Evolutionary conservation across 257 asterid genomes (phyloP).

Genomic region (Linaria vulgaris): DNA sequence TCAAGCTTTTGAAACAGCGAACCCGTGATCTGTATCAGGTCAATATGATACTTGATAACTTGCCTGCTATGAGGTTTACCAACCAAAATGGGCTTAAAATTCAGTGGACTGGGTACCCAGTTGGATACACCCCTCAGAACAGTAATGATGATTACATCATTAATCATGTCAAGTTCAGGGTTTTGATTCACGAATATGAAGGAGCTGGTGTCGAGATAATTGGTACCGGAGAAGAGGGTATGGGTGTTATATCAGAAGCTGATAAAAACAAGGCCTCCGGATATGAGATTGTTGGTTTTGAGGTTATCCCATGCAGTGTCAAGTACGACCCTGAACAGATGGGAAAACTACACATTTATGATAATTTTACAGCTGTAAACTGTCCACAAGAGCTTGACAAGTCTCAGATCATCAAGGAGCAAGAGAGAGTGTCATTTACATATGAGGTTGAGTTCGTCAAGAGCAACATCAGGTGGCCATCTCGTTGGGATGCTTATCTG

Average conservation of each 20-base stretch:
- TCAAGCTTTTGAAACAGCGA: conserved; percentile 74
- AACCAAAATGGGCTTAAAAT: conserved; percentile 62
- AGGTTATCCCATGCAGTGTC: conserved; percentile 75
- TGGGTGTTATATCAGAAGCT: conserved; percentile 65
- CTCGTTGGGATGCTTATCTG: conserved; percentile 89
- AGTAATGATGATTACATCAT: conserved; percentile 68
- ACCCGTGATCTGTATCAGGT: conserved; percentile 79
- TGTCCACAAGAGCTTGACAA: conserved; percentile 64
- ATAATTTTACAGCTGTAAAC: conserved; percentile 39
- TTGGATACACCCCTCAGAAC: conserved; percentile 67
- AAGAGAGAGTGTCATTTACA: conserved; percentile 68
- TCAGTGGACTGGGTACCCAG: conserved; percentile 83
- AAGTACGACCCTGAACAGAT: conserved; percentile 69
- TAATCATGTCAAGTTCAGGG: conserved; percentile 73
- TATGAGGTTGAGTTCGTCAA: conserved; percentile 79
- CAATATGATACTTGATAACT: conserved; percentile 74
- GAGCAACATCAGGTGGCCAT: conserved; percentile 77
- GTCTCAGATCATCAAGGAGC: conserved; percentile 67
- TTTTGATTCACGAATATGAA: conserved; percentile 73
- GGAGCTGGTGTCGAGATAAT: conserved; percentile 72
- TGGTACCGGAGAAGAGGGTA: conserved; percentile 76
- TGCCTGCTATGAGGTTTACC: conserved; percentile 76
- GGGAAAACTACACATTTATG: conserved; percentile 59
- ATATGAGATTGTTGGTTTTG: conserved; percentile 79
- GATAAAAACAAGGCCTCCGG: conserved; percentile 72